Conservation (phyloP, 2,329 filamentous ascomycete species). For the Colletotrichum cordylinicola region DNA sequence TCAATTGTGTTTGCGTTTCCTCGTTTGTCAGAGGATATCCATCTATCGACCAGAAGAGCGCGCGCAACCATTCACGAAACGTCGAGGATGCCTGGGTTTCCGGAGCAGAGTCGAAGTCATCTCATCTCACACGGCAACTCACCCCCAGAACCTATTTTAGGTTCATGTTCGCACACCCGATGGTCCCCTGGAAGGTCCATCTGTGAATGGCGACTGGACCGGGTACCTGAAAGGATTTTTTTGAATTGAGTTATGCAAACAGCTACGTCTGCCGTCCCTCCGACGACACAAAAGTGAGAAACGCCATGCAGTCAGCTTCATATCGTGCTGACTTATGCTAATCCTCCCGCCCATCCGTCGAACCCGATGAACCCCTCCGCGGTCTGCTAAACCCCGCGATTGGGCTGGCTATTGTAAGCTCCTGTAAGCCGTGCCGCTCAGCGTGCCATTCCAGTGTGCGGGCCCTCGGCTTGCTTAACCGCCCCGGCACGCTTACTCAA, state of each 20-base stretch:
- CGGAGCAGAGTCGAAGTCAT: background rate
- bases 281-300: background rate
- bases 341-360: background rate
- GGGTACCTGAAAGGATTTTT: background rate
- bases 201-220: background rate
- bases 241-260: background rate
- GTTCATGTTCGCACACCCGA: background rate
- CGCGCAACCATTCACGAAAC: background rate
- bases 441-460: background rate
- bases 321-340: background rate
- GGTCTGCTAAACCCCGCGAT: background rate
- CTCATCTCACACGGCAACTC: background rate
- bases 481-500: background rate
- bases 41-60: background rate
- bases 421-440: background rate
- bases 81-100: background rate
- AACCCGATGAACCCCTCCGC: background rate
- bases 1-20: background rate
- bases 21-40: background rate
- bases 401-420: background rate
- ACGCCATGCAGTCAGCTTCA: conserved; percentile 5
- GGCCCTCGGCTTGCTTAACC: background rate
- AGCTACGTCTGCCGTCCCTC: background rate
- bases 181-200: background rate
- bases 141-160: background rate